A percentile compares a stretch with the other conserved stretches of the same genome.
phyloP scores from a whole-genome alignment of 2,329 filamentous ascomycete species.

The Pyricularia sp. region DNA sequence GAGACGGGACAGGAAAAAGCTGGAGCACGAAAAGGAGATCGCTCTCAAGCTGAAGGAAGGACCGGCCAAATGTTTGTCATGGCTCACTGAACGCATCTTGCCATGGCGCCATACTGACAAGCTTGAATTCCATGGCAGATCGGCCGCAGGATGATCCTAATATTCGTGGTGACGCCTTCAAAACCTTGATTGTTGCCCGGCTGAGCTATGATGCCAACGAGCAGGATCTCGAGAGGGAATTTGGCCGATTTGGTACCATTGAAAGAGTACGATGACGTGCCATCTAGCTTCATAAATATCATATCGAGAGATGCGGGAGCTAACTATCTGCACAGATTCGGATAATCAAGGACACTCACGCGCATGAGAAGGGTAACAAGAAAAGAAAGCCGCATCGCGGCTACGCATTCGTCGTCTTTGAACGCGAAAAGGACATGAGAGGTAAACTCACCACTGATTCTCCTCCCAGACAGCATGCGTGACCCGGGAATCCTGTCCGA shows the following conservation, averaged over 20 bases:
- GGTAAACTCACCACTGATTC: constrained; percentile 51
- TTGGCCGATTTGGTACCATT: constrained; percentile 85
- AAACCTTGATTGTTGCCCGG: constrained; percentile 83
- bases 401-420: constrained; percentile 94
- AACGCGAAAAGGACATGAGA: constrained; percentile 98
- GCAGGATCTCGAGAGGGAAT: constrained; percentile 84
- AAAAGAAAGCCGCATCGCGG: constrained; percentile 73
- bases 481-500: neutral
- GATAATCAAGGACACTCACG: constrained; percentile 66
- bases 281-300: neutral
- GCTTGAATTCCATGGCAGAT: constrained; percentile 35
- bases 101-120: neutral
- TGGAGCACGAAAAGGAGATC: constrained; percentile 61
- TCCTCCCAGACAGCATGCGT: constrained; percentile 12
- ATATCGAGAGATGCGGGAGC: neutral
- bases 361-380: constrained; percentile 56
- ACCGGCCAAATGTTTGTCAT: constrained; percentile 45
- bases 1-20: constrained; percentile 67
- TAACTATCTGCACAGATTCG: constrained; percentile 50
- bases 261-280: constrained; percentile 53
- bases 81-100: neutral
- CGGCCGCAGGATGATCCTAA: constrained; percentile 77
- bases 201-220: constrained; percentile 82
- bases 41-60: constrained; percentile 52
- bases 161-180: constrained; percentile 85